These are phyloP conservation scores for Fusarium sp. DNA, from an alignment of 2,329 filamentous ascomycete genomes.

Conservation along the genomic window DNA sequence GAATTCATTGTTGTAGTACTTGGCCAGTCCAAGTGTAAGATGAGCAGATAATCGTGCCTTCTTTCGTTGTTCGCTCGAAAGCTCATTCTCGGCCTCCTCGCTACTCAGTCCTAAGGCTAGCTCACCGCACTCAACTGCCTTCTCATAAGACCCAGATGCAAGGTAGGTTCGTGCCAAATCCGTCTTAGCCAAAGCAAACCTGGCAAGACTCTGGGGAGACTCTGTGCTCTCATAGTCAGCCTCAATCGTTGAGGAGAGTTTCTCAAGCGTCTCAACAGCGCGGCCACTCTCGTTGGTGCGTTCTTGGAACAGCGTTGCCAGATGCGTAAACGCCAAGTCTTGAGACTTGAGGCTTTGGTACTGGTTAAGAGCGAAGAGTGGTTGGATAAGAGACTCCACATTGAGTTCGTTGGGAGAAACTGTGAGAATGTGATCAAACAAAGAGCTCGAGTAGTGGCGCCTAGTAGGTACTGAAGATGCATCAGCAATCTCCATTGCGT, in stretches of 20 bases:
- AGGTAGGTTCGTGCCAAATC: constrained; percentile 89
- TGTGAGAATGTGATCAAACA: constrained; percentile 83
- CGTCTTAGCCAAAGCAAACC: constrained; percentile 84
- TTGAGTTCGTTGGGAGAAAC: constrained; percentile 61
- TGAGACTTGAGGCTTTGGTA: constrained; percentile 77
- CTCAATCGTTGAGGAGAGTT: constrained; percentile 78
- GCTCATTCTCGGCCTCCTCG: constrained; percentile 75
- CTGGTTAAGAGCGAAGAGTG: constrained; percentile 89
- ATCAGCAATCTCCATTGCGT: constrained; percentile 92
- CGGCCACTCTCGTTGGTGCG: constrained; percentile 76
- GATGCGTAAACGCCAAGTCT: constrained; percentile 79
- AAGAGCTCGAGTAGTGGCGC: constrained; percentile 81
- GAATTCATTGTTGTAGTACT: constrained; percentile 76
- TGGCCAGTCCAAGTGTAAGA: constrained; percentile 84
- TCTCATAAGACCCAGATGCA: constrained; percentile 71
- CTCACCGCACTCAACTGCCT: constrained; percentile 83
- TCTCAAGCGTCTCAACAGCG: constrained; percentile 73
- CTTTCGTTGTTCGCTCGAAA: constrained; percentile 72
- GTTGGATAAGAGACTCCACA: constrained; percentile 79
- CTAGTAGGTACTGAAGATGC: constrained; percentile 79
- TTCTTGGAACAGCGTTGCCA: constrained; percentile 85
- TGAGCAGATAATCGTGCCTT: constrained; percentile 86
- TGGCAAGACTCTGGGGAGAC: constrained; percentile 76
- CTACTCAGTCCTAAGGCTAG: constrained; percentile 82
- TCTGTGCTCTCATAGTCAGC: constrained; percentile 87